Conservation (phyloP, 257 asterid species). For the Solanum okadae region DNA sequence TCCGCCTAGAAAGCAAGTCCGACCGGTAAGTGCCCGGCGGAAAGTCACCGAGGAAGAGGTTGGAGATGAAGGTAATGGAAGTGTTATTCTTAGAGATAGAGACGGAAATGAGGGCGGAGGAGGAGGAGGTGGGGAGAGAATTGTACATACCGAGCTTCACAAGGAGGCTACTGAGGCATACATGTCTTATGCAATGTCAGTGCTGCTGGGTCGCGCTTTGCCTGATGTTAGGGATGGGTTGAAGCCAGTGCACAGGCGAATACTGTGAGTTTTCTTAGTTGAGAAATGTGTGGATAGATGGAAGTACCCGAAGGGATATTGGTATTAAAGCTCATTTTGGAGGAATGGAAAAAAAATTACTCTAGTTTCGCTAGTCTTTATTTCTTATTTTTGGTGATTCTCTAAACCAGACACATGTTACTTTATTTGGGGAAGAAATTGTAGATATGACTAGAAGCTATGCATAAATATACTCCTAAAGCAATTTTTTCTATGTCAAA, state of each 20-base stretch:
- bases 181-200: conserved; percentile 93
- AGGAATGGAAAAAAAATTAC: not conserved
- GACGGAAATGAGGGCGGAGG: conserved; percentile 40
- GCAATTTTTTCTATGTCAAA: not conserved
- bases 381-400: not conserved
- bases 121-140: conserved; percentile 8
- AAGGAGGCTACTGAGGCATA: conserved; percentile 97
- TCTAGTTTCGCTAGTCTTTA: not conserved
- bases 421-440: not conserved
- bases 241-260: conserved; percentile 93
- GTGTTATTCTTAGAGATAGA: conserved; percentile 24
- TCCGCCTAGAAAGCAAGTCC: conserved; percentile 20
- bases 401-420: not conserved
- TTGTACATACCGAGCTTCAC: conserved; percentile 71
- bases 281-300: not conserved
- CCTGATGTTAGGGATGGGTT: conserved; percentile 95
- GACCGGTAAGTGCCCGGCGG: conserved; percentile 33
- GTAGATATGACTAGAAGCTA: not conserved
- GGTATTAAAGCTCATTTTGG: not conserved
- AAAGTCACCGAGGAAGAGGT: conserved; percentile 10
- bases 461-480: not conserved
- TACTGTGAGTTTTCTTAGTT: conserved; percentile 43
- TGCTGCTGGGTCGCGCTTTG: conserved; percentile 81
- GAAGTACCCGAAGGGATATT: not conserved
- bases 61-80: conserved; percentile 33